Evolutionary conservation across 441 rosid species (phyloP).

Genomic region (Arabidopsis hybrid): DNA sequence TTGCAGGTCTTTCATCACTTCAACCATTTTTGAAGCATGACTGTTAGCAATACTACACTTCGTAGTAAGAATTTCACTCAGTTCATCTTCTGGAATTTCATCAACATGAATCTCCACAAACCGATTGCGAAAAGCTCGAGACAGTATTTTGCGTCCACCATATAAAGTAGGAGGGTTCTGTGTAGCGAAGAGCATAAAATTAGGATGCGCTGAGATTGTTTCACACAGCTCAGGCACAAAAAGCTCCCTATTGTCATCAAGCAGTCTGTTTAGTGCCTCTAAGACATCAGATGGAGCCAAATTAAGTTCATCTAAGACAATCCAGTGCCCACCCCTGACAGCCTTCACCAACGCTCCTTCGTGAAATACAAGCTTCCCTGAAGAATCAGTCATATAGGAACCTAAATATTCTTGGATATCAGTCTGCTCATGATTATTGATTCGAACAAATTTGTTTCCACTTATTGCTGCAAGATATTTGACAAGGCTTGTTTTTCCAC

Average conservation of each 20-base stretch:
- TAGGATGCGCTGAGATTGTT: conserved; percentile 84
- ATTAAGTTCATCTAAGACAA: conserved; percentile 95
- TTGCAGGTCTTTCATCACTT: conserved; percentile 96
- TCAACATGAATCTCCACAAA: conserved; percentile 99
- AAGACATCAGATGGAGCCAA: conserved; percentile 98
- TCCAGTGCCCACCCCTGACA: conserved; percentile 92
- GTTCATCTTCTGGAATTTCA: conserved; percentile 93
- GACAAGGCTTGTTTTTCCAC: conserved; percentile 99
- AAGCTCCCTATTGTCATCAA: conserved; percentile 98
- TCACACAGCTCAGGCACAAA: conserved; percentile 90
- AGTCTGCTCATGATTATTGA: conserved; percentile 98
- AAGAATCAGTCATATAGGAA: conserved; percentile 80
- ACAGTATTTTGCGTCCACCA: conserved; percentile 99
- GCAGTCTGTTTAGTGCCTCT: conserved; percentile 93
- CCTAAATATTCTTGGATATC: conserved; percentile 97
- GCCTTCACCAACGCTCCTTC: conserved; percentile 98
- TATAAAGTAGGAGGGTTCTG: conserved; percentile 97
- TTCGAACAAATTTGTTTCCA: conserved; percentile 91
- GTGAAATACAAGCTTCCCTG: conserved; percentile 92
- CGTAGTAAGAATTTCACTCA: conserved; percentile 71
- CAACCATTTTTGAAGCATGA: conserved; percentile 89
- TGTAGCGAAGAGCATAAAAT: conserved; percentile 98
- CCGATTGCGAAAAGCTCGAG: conserved; percentile 98
- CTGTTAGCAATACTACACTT: conserved; percentile 81
- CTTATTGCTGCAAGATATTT: conserved; percentile 92